These are phyloP conservation scores for Inosperma sp. DNA, from an alignment of 768 basidiomycete species.

Conservation along the genomic window DNA sequence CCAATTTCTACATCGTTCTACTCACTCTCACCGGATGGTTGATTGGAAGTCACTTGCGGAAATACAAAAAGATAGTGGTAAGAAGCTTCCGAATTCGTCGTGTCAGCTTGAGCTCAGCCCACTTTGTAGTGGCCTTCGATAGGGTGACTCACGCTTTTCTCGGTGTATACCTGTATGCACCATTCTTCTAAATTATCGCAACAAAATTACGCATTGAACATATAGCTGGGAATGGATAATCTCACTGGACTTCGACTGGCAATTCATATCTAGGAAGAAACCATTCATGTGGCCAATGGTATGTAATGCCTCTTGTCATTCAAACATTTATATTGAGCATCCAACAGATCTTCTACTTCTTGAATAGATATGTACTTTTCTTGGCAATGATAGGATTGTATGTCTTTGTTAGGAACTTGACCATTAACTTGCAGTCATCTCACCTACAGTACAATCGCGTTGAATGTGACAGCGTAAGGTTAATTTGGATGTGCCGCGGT, in stretches of 20 bases:
- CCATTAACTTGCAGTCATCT: not conserved
- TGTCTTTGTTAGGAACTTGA: too few relatives aligned
- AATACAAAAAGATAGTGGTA: not conserved
- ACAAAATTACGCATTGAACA: not conserved
- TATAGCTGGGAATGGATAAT: slow-evolving; percentile 6
- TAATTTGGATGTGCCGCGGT: too few relatives aligned
- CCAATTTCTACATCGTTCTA: too few relatives aligned
- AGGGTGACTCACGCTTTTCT: not conserved
- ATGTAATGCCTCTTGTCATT: not conserved
- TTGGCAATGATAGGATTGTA: not conserved
- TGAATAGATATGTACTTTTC: not conserved
- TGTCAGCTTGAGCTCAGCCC: not conserved
- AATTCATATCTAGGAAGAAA: not conserved
- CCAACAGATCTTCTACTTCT: slow-evolving; percentile 2
- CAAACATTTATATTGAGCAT: not conserved
- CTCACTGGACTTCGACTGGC: slow-evolving; percentile 3
- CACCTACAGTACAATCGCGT: not conserved
- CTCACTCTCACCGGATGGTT: too few relatives aligned
- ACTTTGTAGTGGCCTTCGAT: not conserved
- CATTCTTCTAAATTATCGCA: not conserved
- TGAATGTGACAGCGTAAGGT: not conserved
- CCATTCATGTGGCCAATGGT: slow-evolving; percentile 4
- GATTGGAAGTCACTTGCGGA: not conserved
- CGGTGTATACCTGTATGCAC: not conserved
- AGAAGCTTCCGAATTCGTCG: not conserved